Conservation (phyloP, 305 asterid genomes). For the Rubia tinctorum region DNA sequence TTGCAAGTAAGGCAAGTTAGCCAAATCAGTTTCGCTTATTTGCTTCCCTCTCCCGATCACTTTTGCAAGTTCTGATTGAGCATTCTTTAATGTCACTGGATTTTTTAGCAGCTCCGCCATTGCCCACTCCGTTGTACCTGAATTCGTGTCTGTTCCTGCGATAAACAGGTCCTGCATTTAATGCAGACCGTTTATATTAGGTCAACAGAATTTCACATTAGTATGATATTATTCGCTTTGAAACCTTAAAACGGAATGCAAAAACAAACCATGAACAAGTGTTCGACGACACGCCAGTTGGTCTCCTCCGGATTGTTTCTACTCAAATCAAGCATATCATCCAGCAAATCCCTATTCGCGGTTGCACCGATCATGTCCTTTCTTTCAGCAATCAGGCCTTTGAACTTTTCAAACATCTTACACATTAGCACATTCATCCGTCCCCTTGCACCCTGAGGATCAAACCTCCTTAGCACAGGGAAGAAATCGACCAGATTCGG, state of each 20-base stretch:
- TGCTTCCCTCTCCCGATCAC: constrained; percentile 26
- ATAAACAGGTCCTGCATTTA: constrained; percentile 25
- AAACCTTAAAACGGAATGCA: background rate
- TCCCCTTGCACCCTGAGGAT: constrained; percentile 43
- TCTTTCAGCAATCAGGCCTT: constrained; percentile 27
- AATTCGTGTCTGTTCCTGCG: constrained; percentile 18
- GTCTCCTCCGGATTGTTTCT: constrained; percentile 45
- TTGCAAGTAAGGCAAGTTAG: constrained; percentile 36
- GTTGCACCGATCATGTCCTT: constrained; percentile 14
- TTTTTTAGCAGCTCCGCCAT: constrained; percentile 26
- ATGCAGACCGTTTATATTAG: background rate
- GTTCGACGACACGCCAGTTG: constrained; percentile 51
- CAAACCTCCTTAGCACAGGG: constrained; percentile 24
- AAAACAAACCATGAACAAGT: background rate
- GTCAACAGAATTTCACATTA: background rate
- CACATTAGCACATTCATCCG: constrained; percentile 19
- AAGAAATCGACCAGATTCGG: constrained; percentile 30
- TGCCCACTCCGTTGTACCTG: constrained; percentile 28
- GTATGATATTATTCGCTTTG: background rate
- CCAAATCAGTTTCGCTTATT: constrained; percentile 34
- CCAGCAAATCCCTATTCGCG: constrained; percentile 33
- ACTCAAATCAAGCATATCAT: constrained; percentile 28
- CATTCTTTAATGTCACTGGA: constrained; percentile 20
- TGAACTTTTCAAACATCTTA: constrained; percentile 26
- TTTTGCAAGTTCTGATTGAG: constrained; percentile 23